Percentiles rank a stretch among this genome's conserved stretches.
Evolutionary conservation across 768 basidiomycete genomes (phyloP).

Genomic region (Lentinula boryana): DNA sequence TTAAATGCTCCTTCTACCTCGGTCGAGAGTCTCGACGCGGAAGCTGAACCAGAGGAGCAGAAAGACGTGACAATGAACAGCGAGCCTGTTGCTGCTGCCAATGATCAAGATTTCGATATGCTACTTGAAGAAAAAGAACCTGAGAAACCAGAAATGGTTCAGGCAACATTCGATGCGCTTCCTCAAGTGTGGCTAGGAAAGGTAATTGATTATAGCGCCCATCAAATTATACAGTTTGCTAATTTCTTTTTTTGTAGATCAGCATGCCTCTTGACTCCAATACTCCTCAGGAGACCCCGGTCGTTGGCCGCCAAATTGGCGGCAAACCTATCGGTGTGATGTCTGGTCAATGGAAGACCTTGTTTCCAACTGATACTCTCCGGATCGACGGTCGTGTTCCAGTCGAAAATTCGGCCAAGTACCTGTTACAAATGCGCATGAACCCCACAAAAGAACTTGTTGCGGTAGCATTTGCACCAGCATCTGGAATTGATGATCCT

Average conservation of each 20-base stretch:
- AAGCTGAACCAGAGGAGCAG: constrained; percentile 14
- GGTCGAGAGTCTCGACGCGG: constrained; percentile 17
- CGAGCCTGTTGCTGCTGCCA: constrained; percentile 35
- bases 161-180: constrained; percentile 47
- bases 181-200: constrained; percentile 72
- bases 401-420: constrained; percentile 68
- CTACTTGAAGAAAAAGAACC: constrained; percentile 60
- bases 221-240: constrained; percentile 6
- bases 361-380: constrained; percentile 67
- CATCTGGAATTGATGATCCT: constrained; percentile 32
- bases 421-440: constrained; percentile 72
- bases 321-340: constrained; percentile 55
- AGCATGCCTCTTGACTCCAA: constrained; percentile 76
- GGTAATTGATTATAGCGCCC: constrained; percentile 32
- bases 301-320: constrained; percentile 74
- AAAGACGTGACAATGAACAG: constrained; percentile 37
- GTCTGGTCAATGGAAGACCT: constrained; percentile 64
- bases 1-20: constrained; percentile 13
- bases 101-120: constrained; percentile 85
- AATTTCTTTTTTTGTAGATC: constrained; percentile 37
- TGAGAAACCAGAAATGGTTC: constrained; percentile 32
- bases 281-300: constrained; percentile 57
- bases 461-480: constrained; percentile 67
- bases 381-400: constrained; percentile 84
- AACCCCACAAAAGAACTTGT: constrained; percentile 75